Evolutionary conservation across 2,329 filamentous ascomycete genomes (phyloP).

Genomic region (Aspergillus hortae): DNA sequence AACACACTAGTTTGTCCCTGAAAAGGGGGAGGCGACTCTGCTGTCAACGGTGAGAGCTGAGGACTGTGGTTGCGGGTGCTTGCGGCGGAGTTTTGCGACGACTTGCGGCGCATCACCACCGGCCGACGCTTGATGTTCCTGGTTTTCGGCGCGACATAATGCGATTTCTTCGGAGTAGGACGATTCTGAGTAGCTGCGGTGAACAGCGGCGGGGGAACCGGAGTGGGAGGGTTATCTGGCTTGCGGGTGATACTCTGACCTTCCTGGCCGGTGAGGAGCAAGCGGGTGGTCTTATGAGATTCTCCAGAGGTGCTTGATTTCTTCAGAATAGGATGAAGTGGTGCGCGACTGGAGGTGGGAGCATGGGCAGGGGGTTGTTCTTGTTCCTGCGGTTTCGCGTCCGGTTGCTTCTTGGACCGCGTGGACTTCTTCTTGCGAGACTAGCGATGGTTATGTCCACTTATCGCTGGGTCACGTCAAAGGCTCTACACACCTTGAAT

Average conservation of each 20-base stretch:
- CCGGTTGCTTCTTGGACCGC: background rate
- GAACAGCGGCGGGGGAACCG: slow-evolving; percentile 10
- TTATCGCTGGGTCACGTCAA: too few relatives aligned
- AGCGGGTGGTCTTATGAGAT: slow-evolving; percentile 27
- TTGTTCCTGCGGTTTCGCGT: slow-evolving; percentile 1
- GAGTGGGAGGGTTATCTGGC: slow-evolving; percentile 23
- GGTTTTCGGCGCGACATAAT: slow-evolving; percentile 25
- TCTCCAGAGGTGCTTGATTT: slow-evolving; percentile 29
- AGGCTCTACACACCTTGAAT: slow-evolving; percentile 10
- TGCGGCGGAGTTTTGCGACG: slow-evolving; percentile 28
- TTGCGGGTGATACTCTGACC: slow-evolving; percentile 24
- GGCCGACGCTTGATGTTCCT: slow-evolving; percentile 29
- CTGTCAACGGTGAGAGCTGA: slow-evolving; percentile 1
- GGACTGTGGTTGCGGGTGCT: slow-evolving; percentile 13
- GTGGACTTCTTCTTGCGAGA: background rate
- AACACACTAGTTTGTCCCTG: background rate
- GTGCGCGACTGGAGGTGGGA: slow-evolving; percentile 3
- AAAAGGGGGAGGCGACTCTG: slow-evolving; percentile 1
- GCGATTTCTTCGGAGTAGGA: slow-evolving; percentile 25
- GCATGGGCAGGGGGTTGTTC: background rate
- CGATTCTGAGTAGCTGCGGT: slow-evolving; percentile 9
- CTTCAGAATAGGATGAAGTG: slow-evolving; percentile 38
- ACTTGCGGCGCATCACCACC: slow-evolving; percentile 32
- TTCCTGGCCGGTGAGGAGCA: slow-evolving; percentile 25
- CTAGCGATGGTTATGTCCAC: background rate